These are phyloP conservation scores for Botryobasidium botryosum DNA, from an alignment of 768 basidiomycete genomes.

Conservation along the genomic window DNA sequence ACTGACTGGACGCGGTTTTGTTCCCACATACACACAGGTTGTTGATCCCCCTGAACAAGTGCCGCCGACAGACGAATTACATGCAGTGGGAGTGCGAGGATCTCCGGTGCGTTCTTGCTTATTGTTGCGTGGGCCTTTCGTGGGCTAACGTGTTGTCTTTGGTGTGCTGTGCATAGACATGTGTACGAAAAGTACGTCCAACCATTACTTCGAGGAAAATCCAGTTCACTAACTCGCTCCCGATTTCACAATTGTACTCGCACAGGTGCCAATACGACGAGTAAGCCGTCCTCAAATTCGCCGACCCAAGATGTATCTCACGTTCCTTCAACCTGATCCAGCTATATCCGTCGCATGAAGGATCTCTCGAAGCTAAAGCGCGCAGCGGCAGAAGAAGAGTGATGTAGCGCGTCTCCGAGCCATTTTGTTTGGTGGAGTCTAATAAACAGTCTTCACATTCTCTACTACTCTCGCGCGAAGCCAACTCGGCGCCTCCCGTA, in stretches of 20 bases:
- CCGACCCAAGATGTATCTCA: background rate
- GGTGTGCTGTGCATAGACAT: constrained; percentile 15
- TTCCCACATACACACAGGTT: constrained; percentile 34
- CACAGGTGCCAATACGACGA: constrained; percentile 90
- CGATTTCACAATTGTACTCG: background rate
- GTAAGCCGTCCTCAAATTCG: constrained; percentile 31
- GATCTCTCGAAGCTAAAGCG: constrained; percentile 55
- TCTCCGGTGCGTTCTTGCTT: constrained; percentile 65
- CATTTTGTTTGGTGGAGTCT: background rate
- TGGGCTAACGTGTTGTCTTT: too few relatives aligned
- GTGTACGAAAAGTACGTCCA: constrained; percentile 26
- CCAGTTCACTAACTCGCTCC: background rate
- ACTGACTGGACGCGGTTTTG: background rate
- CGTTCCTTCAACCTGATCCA: constrained; percentile 18
- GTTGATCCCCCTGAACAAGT: constrained; percentile 73
- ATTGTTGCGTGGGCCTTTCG: too few relatives aligned
- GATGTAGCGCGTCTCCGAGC: background rate
- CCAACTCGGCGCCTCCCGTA: too few relatives aligned
- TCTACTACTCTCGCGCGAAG: too few relatives aligned
- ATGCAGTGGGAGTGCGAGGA: constrained; percentile 90
- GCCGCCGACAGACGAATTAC: constrained; percentile 61
- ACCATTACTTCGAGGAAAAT: background rate
- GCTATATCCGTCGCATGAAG: constrained; percentile 82
- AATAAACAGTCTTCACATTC: background rate
- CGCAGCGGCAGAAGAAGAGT: constrained; percentile 25